Evolutionary conservation across 2,329 filamentous ascomycete genomes (phyloP).

Genomic region (Diaporthe velutina): DNA sequence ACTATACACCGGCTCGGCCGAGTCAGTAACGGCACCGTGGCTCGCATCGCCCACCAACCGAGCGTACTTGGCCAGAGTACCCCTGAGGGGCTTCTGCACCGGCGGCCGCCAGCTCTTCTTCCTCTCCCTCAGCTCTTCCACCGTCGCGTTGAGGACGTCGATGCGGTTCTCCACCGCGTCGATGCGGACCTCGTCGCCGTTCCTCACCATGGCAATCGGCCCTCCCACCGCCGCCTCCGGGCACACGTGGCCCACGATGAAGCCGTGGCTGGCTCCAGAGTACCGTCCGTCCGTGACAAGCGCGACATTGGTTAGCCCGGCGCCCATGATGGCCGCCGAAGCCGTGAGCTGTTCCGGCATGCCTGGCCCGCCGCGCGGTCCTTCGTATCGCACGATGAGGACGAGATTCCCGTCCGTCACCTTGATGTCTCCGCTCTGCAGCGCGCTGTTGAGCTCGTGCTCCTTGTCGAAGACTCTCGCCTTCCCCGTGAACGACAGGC

Average conservation of each 20-base stretch:
- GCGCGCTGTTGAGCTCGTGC: constrained; percentile 79
- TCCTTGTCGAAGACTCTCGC: constrained; percentile 92
- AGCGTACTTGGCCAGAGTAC: constrained; percentile 91
- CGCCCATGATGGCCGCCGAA: constrained; percentile 92
- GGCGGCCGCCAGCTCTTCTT: constrained; percentile 76
- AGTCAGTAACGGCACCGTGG: constrained; percentile 90
- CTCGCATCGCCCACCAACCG: constrained; percentile 90
- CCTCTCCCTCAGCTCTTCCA: constrained; percentile 74
- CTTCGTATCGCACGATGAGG: constrained; percentile 92
- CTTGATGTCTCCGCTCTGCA: constrained; percentile 70
- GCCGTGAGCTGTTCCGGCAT: constrained; percentile 97
- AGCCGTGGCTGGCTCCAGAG: constrained; percentile 88
- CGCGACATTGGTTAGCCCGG: constrained; percentile 86
- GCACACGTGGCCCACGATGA: constrained; percentile 93
- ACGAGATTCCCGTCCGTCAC: constrained; percentile 80
- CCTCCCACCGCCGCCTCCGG: constrained; percentile 92
- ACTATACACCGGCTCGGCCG: constrained; percentile 43
- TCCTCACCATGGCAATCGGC: constrained; percentile 83
- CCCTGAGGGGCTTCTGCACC: constrained; percentile 79
- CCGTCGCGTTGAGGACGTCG: constrained; percentile 71
- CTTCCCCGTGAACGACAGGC: constrained; percentile 82
- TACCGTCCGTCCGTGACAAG: constrained; percentile 95
- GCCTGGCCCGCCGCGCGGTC: constrained; percentile 91
- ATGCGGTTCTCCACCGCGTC: constrained; percentile 86
- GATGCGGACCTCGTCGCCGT: constrained; percentile 89